Base-by-base conservation (phyloP, 2,329 filamentous ascomycete species). In the Epicoccum sorghinum region DNA sequence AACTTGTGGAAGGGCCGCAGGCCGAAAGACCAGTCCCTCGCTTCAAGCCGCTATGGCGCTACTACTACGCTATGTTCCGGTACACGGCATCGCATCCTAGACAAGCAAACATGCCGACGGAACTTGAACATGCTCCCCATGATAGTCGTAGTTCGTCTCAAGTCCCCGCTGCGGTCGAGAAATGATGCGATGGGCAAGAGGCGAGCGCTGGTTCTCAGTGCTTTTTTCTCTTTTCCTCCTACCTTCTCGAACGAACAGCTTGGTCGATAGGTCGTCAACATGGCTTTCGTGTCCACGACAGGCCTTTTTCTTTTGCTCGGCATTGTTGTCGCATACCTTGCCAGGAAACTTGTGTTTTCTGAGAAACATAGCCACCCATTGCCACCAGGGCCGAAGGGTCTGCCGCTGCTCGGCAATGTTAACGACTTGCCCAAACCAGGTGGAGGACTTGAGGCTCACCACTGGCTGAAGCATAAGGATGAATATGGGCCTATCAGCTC, bases 391-490 rank as follows among this genome's bases (percentile, higher is more conserved):
- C 83, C 82, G 0, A 80, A 72, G 33, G 75, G 74, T 0, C 62
- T 79, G 6, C 80, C 80, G 0, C 12, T 84, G 0, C 27, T 84
- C 4, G 82, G 82, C 4, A 84, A 84, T 59, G 57, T 83, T 13
- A 56, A 60, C 1, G 80, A 84, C 56, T 66, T 84, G 9, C 82
- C 82, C 0, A 65, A 72, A 0, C 51, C 68, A 7, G 42, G 25
- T 18, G 73, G 70, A 0, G 58, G 58, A 35, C 72, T 69, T 7
- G 78, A 80, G 46, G 77, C 69, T 62, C 55, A 73, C 18, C 77
- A 80, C 47, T 80, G 78, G 78, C 49, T 76, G 1, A 68, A 79
- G 39, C 73, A 78, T 55, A 80, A 79, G 59, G 71, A 77, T 10
- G 47, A 68, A 27, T 70, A 70, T 40, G 67, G 69, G 5, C 68